A percentile compares a stretch with the other conserved stretches of the same genome.
These are phyloP conservation scores for Murraya paniculata DNA, from an alignment of 345 rosid species.

Conservation along the genomic window DNA sequence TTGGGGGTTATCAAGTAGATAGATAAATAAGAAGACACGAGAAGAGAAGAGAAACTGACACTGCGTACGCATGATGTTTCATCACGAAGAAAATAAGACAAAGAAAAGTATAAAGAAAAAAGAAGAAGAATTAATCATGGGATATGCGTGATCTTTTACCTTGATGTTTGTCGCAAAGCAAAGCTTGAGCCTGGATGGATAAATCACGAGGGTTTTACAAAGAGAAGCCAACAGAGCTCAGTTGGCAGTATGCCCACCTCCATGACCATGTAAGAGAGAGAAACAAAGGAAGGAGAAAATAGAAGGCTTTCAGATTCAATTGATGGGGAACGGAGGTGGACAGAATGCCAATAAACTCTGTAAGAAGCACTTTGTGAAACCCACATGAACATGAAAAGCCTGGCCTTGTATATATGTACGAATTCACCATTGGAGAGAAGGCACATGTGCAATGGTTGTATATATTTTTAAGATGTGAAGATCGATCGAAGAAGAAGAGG, in stretches of 20 bases:
- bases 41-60: background rate
- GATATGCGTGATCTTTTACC: constrained; percentile 22
- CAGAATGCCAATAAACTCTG: constrained; percentile 99
- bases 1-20: background rate
- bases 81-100: background rate
- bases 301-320: background rate
- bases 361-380: constrained; percentile 83
- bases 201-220: constrained; percentile 65
- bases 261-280: constrained; percentile 1
- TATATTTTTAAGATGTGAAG: too few relatives aligned
- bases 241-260: constrained; percentile 98
- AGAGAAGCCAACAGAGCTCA: constrained; percentile 78
- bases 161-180: background rate
- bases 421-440: constrained; percentile 1
- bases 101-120: background rate
- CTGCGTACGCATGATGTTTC: background rate
- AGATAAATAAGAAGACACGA: background rate
- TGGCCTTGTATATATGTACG: too few relatives aligned
- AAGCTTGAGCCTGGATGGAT: background rate
- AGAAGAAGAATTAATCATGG: background rate
- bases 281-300: background rate
- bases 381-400: constrained; percentile 43
- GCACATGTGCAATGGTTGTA: background rate
- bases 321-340: constrained; percentile 70
- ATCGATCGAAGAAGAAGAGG: background rate